A percentile compares a stretch with the other conserved stretches of the same genome.
Evolutionary conservation across 2,329 filamentous ascomycete species (phyloP).

Genomic region (Knufia petricola): DNA sequence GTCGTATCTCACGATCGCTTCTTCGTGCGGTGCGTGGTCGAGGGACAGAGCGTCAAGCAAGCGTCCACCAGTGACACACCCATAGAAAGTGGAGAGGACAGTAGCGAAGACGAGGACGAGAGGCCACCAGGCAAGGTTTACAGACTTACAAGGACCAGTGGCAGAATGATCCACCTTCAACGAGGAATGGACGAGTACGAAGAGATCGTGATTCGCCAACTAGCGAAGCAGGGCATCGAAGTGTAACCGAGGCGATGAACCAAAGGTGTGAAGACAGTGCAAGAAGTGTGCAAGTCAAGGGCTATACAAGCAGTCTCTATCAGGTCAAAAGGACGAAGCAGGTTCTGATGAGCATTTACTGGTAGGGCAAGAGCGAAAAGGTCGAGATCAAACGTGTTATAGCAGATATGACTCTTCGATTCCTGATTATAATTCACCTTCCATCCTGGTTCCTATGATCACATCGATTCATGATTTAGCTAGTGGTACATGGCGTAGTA

Average conservation of each 20-base stretch:
- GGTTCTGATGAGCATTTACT: no score
- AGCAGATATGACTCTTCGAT: not conserved
- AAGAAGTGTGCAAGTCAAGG: no score
- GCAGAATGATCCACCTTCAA: conserved; percentile 44
- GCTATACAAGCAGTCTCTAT: no score
- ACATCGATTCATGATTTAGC: not conserved
- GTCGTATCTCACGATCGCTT: conserved; percentile 76
- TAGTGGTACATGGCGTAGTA: not conserved
- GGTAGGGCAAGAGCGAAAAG: no score
- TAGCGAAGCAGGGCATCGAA: conserved; percentile 33
- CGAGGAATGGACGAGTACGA: conserved; percentile 59
- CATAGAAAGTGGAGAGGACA: conserved; percentile 32
- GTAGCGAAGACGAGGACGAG: conserved; percentile 30
- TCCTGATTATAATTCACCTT: conserved; percentile 3
- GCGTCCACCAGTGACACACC: conserved; percentile 24
- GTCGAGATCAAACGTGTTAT: no score
- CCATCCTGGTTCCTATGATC: not conserved
- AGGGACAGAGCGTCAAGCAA: conserved; percentile 42
- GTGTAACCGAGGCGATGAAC: not conserved
- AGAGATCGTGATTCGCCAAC: conserved; percentile 50
- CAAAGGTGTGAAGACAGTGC: no score
- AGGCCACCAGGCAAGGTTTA: conserved; percentile 45
- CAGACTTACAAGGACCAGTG: conserved; percentile 45
- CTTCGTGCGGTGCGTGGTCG: conserved; percentile 64
- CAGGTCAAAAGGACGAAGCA: no score